Evolutionary conservation across 768 basidiomycete genomes (phyloP).

Genomic region (Termitomyces eurrhizus): DNA sequence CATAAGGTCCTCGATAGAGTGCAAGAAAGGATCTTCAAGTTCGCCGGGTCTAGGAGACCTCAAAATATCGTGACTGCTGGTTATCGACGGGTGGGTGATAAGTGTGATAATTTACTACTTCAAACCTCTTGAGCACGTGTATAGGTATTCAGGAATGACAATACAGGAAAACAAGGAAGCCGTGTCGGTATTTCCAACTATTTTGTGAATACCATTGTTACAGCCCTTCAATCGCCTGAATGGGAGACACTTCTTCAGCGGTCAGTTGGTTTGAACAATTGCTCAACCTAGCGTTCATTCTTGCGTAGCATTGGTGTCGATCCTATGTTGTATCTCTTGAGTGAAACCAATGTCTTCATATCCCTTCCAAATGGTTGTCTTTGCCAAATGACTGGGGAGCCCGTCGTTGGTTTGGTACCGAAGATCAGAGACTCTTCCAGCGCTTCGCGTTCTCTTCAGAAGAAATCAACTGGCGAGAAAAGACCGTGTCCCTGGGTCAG

Average conservation of each 20-base stretch:
- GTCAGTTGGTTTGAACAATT: slow-evolving; percentile 30
- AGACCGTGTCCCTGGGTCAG: slow-evolving; percentile 15
- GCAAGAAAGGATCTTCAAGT: slow-evolving; percentile 49
- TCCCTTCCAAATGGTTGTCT: slow-evolving; percentile 80
- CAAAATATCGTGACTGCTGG: slow-evolving; percentile 65
- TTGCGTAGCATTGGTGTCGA: slow-evolving; percentile 66
- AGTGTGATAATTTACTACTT: not conserved
- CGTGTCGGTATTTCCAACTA: slow-evolving; percentile 49
- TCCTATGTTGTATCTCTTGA: slow-evolving; percentile 74
- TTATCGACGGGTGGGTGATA: slow-evolving; percentile 52
- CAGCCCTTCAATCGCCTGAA: slow-evolving; percentile 56
- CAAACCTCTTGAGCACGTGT: slow-evolving; percentile 4
- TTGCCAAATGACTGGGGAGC: slow-evolving; percentile 77
- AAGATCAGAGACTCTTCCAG: not conserved
- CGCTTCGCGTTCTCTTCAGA: not conserved
- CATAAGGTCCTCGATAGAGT: slow-evolving; percentile 58
- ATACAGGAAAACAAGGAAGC: slow-evolving; percentile 35
- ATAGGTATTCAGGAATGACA: slow-evolving; percentile 29
- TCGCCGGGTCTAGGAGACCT: slow-evolving; percentile 25
- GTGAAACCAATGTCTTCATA: slow-evolving; percentile 70
- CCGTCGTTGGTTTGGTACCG: slow-evolving; percentile 38
- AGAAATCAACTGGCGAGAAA: slow-evolving; percentile 9
- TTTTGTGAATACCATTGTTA: slow-evolving; percentile 74
- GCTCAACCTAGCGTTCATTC: not conserved
- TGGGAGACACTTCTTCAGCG: slow-evolving; percentile 66